A percentile compares a stretch with the other conserved stretches of the same genome.
These are phyloP conservation scores for Hordeum vulgare DNA, from an alignment of 176 grass and related monocot genomes.

Conservation along the genomic window MorexV3_pseudomolecules_assembly NC_058523.1:476387115-476387614, in stretches of 20 bases:
- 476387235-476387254: neutral
- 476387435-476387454: conserved; percentile 31
- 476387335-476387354: conserved; percentile 12
- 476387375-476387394: neutral
- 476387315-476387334: neutral
- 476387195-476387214: conserved; percentile 4
- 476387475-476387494: neutral
- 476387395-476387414: too few species aligned
- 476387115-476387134: conserved; percentile 19
- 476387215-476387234: conserved; percentile 12
- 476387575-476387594: too few species aligned
- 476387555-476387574: conserved; percentile 22
- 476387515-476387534: conserved; percentile 22
- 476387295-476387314: neutral
- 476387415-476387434: neutral
- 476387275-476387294: neutral
- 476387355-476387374: conserved; percentile 60
- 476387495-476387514: conserved; percentile 42
- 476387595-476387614: neutral
- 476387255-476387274: neutral
- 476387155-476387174: conserved; percentile 64
- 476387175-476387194: conserved; percentile 94
- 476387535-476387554: conserved; percentile 27
- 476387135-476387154: conserved; percentile 29
- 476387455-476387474: conserved; percentile 16